Evolutionary conservation across 2,329 filamentous ascomycete species (phyloP).

Genomic region (Penicillium corylophilum): DNA sequence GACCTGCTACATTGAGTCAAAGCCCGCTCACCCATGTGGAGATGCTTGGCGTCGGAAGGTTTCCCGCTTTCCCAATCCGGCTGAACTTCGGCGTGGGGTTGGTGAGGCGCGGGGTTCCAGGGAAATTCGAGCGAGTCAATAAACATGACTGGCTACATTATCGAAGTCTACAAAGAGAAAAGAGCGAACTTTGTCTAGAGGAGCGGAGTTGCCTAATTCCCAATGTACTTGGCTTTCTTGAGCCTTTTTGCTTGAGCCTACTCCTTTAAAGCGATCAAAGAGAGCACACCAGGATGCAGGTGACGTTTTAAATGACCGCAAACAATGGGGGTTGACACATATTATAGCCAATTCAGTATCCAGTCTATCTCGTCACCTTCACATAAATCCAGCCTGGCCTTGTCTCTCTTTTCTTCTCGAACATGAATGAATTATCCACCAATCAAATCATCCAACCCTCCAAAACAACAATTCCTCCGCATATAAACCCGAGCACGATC

Average conservation of each 20-base stretch:
- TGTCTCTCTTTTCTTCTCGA: background rate
- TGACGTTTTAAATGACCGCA: background rate
- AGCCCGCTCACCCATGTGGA: background rate
- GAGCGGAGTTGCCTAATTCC: background rate
- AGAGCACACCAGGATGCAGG: background rate
- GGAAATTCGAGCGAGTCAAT: background rate
- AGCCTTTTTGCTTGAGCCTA: background rate
- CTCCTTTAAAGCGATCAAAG: background rate
- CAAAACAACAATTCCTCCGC: background rate
- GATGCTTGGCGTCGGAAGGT: conserved; percentile 6
- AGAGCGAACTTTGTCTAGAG: background rate
- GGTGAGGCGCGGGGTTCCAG: background rate
- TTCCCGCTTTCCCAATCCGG: background rate
- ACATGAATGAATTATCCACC: conserved; percentile 2
- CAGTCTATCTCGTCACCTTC: background rate
- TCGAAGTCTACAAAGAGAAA: too few relatives aligned
- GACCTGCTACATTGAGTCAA: background rate
- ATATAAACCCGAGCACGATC: background rate
- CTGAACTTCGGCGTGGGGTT: background rate
- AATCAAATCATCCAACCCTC: background rate
- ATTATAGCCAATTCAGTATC: background rate
- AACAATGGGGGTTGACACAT: background rate
- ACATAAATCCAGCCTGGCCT: background rate
- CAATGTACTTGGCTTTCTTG: background rate
- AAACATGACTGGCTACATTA: too few relatives aligned